Percentiles rank a stretch among this genome's conserved stretches.
These are phyloP conservation scores for Coemansia sp. DNA, from an alignment of 192 early-diverging fungal species.

Conservation along the genomic window DNA sequence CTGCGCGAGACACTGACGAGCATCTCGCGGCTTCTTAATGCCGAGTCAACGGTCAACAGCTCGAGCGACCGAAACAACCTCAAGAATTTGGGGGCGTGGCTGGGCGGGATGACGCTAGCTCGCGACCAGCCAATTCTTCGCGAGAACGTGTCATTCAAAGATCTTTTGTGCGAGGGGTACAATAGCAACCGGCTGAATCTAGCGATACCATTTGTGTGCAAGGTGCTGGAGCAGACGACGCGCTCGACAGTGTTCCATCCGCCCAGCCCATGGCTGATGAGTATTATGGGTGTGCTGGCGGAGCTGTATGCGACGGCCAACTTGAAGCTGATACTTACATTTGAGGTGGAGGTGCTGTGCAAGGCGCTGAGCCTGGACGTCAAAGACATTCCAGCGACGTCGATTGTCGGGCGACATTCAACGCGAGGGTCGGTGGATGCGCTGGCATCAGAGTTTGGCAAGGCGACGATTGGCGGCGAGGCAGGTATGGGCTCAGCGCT, in stretches of 20 bases:
- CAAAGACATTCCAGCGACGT: conserved; percentile 59
- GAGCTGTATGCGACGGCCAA: conserved; percentile 94
- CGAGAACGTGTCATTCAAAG: conserved; percentile 94
- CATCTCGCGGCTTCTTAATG: conserved; percentile 86
- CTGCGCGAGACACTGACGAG: conserved; percentile 87
- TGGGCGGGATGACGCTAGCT: conserved; percentile 96
- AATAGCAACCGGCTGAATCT: conserved; percentile 84
- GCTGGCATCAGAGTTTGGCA: conserved; percentile 27
- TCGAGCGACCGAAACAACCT: conserved; percentile 84
- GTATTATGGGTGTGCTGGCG: conserved; percentile 84
- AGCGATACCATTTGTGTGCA: conserved; percentile 98
- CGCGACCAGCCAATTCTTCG: conserved; percentile 93
- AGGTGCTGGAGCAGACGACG: conserved; percentile 87
- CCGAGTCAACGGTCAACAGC: conserved; percentile 88
- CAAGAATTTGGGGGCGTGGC: conserved; percentile 97
- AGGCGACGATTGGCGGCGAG: conserved; percentile 16
- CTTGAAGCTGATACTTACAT: conserved; percentile 92
- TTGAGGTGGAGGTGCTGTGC: conserved; percentile 98
- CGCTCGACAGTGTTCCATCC: conserved; percentile 87
- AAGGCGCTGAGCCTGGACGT: conserved; percentile 84
- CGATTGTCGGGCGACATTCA: conserved; percentile 24
- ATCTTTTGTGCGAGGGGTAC: conserved; percentile 89
- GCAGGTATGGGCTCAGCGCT: not conserved
- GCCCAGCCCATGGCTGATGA: conserved; percentile 98
- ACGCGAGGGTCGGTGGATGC: conserved; percentile 18